phyloP scores from a whole-genome alignment of 2,329 filamentous ascomycete species.

The Fusarium tricinctum region DNA sequence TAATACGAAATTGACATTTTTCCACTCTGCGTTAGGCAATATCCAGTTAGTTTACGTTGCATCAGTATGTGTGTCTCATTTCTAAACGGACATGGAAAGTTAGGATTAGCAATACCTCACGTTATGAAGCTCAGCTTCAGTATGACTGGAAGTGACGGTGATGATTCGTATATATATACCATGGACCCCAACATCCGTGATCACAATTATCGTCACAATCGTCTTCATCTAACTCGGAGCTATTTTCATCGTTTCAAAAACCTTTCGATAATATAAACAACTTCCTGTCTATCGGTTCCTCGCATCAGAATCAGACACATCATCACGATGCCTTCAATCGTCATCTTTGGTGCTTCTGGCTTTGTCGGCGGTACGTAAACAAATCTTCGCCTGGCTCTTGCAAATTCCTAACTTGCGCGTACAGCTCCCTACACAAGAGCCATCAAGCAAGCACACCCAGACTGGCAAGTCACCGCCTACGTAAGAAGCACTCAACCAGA shows the following conservation, averaged over 20 bases:
- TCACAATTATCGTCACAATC: too few species aligned
- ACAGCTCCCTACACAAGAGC: conserved; percentile 12
- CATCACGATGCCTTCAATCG: conserved; percentile 15
- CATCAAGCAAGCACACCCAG: conserved; percentile 20
- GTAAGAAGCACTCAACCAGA: not conserved
- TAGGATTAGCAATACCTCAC: too few species aligned
- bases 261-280: not conserved
- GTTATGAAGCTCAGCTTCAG: not conserved
- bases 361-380: conserved; percentile 15
- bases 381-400: fast-evolving
- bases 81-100: not conserved
- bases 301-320: not conserved
- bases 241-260: fast-evolving
- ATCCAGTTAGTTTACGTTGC: not conserved
- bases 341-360: conserved; percentile 24
- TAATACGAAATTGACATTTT: not conserved
- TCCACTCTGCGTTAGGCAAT: too few species aligned
- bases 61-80: not conserved
- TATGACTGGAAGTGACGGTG: too few species aligned
- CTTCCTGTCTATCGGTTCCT: fast-evolving
- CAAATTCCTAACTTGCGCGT: fast-evolving
- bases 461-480: conserved; percentile 19
- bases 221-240: not conserved
- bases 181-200: not conserved
- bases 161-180: not conserved